Base-by-base conservation (phyloP, 176 grass and related monocot species). In the Dendrocalamus sinicus region DNA sequence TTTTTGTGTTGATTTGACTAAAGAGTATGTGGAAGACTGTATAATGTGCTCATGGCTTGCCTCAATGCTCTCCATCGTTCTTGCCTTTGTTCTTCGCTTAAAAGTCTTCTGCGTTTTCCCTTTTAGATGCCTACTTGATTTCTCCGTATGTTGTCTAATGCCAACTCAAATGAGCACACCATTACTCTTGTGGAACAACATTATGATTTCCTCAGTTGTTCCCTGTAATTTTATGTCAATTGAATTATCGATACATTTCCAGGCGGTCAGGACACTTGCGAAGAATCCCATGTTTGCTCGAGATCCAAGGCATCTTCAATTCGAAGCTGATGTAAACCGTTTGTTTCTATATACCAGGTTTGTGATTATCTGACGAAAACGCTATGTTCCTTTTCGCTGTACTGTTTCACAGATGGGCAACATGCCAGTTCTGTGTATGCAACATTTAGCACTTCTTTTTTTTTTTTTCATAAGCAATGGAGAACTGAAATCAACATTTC, bases 301-400 rank as follows among this genome's bases (percentile, higher is more conserved):
- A 88, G 93, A 94, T 86, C 93, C 96, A 76, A 87, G 93, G 75
- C 90, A 91, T 81, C 88, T 99, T 86, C 96, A 99, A 62, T 96
- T 94, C 64, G 96, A 92, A 74, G 88, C 88, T 59, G 96, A 99
- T 59, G 75, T 96, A 35, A 92, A 98, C 54, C 84, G 91, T 54
- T 65, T 98, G 4, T 98, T 98, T 89, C 96, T 98, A 72, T 98
- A 91, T 82, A 98, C 91, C 13, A 94, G 93, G 96, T 98, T 70
- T 65, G 82, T 82, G 26, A 24, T 67, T 44, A 81, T 83, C 71
- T 73, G 22, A 75, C 73, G 20, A 13, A 73, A 68, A 62, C 6
- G 7, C 30, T 55, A 12, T 52, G 2, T 70, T 83, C 44, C 20
- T 15, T 67, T 76, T 66, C 20, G 35, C 67, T 72, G 41, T 78